Conservation (phyloP, 108 stramenopile species). For the Seminavis robusta region DNA sequence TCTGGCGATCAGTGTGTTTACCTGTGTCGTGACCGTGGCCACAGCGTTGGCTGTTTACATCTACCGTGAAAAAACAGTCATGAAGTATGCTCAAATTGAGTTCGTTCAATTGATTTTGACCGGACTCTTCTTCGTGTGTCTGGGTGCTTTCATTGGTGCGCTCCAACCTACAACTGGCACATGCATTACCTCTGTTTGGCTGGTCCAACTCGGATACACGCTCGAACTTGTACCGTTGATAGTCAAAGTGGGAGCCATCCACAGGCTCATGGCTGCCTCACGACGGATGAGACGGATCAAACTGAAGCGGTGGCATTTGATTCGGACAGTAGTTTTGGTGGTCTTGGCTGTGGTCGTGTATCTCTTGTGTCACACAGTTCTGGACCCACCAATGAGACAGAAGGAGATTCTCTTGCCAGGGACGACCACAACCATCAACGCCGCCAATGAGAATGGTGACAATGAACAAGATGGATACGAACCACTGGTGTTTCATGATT, state of each 20-base stretch:
- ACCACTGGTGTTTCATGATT: neutral
- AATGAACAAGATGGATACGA: no score
- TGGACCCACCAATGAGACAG: conserved; percentile 34
- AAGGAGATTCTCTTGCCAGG: no score
- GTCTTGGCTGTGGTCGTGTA: conserved; percentile 16
- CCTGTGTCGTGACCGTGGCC: conserved; percentile 1
- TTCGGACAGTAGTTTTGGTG: conserved; percentile 1
- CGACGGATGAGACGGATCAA: conserved; percentile 25
- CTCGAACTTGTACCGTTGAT: conserved; percentile 32
- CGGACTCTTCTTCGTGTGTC: conserved; percentile 27
- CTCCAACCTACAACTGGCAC: neutral
- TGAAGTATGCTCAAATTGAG: conserved; percentile 28
- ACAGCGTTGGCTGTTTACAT: conserved; percentile 1
- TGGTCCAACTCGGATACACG: conserved; percentile 35
- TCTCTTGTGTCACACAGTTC: conserved; percentile 22
- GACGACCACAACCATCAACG: no score
- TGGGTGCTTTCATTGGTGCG: conserved; percentile 17
- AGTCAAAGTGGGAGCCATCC: conserved; percentile 36
- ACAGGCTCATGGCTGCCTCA: conserved; percentile 13
- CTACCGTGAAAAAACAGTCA: conserved; percentile 8
- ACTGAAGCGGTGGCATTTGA: conserved; percentile 11
- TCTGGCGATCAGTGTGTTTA: conserved; percentile 2
- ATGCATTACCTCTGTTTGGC: conserved; percentile 30
- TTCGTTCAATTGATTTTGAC: conserved; percentile 21
- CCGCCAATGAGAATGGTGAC: no score